These are phyloP conservation scores for Phialemoniopsis sp. DNA, from an alignment of 2,329 filamentous ascomycete species.

Conservation along the genomic window DNA sequence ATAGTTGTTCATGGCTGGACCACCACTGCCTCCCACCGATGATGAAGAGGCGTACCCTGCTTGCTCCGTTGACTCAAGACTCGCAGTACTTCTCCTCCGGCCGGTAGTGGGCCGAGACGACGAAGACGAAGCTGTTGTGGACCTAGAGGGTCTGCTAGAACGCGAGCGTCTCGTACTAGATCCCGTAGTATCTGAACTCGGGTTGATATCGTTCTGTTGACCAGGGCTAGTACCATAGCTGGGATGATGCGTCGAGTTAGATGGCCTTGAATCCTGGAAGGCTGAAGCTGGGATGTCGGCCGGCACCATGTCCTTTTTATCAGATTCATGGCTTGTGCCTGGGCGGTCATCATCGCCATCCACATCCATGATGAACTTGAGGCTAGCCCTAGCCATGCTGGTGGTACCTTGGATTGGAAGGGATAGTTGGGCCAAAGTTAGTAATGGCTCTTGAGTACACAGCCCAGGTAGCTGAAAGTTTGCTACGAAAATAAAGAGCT, in stretches of 20 bases:
- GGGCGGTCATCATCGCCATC: constrained; percentile 45
- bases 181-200: constrained; percentile 7
- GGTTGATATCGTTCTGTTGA: constrained; percentile 16
- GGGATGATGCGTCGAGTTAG: constrained; percentile 23
- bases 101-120: constrained; percentile 20
- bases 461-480: constrained; percentile 32
- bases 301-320: constrained; percentile 41
- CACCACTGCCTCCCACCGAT: constrained; percentile 21
- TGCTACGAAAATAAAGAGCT: constrained; percentile 20
- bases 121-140: constrained; percentile 17
- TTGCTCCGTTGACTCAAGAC: constrained; percentile 46
- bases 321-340: constrained; percentile 27
- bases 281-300: constrained; percentile 27
- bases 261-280: constrained; percentile 20
- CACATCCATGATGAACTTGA: constrained; percentile 54
- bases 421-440: constrained; percentile 28
- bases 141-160: constrained; percentile 22
- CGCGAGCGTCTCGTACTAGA: constrained; percentile 26
- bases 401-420: constrained; percentile 34
- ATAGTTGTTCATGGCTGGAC: constrained; percentile 3
- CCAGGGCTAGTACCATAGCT: constrained; percentile 34
- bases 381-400: constrained; percentile 42
- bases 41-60: constrained; percentile 27
- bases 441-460: constrained; percentile 28
- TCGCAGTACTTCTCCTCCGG: constrained; percentile 40